Base-by-base conservation (phyloP, 2,329 filamentous ascomycete genomes). In the Microdochium bolleyi region DNA sequence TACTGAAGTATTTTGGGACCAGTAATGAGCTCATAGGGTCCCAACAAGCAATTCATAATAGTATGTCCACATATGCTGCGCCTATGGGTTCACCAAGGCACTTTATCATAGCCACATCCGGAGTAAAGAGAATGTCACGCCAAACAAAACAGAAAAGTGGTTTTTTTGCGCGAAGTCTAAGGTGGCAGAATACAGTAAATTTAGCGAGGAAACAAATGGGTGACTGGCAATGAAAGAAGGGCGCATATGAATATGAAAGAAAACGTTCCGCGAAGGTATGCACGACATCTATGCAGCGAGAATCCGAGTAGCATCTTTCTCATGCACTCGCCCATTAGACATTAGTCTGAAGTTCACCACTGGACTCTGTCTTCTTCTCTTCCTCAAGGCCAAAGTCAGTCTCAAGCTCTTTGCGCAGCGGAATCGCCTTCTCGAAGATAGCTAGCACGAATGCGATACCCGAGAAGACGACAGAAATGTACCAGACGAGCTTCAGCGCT, bases 371-470 rank as follows among this genome's bases (percentile, higher is more conserved):
- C 22, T 49, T 49, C 51, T 56, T 49, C 27, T 58, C 52, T 24
- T 64, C 58, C 54, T 69, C 65, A 3, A 73, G 56, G 1, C 71
- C 71, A 58, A 65, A 73, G 13, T 67, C 64, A 0, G 69, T 73
- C 48, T 72, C 64, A 30, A 73, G 56, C 19, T 67, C 63, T 13
- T 62, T 65, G 38, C 69, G 59, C 57, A 73, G 59, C 56, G 65
- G 62, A 13, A 72, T 55, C 53, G 70, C 61, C 50, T 66, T 65
- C 54, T 70, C 67, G 1, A 64, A 56, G n/a, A 67, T 68, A 1
- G 61, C 63, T n/a, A 69, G 32, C 2, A 67, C 25, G 22, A 73
- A 70, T 1, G 62, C 64, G 7, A 69, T 24, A 0, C 53, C 64
- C 0, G 64, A 59, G 24, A 73, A 59, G 0, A 60, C 59, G 0